Evolutionary conservation across 306 rosid genomes (phyloP).

Genomic region (Corylus americana): DNA sequence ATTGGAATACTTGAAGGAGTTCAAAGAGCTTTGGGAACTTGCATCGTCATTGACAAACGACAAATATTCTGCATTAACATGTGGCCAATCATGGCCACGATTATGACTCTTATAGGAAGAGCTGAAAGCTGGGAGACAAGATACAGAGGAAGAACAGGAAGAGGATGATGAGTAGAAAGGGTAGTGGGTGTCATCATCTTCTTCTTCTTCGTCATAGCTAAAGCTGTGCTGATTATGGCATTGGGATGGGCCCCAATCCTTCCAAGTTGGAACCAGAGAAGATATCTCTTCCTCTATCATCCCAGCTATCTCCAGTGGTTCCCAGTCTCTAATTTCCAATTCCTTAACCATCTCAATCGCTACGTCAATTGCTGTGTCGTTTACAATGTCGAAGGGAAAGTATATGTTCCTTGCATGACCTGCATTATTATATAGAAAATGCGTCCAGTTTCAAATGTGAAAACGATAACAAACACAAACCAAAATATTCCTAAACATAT

Average conservation of each 20-base stretch:
- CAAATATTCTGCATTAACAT: slow-evolving; percentile 36
- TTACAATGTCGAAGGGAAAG: slow-evolving; percentile 70
- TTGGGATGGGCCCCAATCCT: slow-evolving; percentile 30
- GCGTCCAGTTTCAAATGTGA: not conserved
- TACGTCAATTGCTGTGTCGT: slow-evolving; percentile 75
- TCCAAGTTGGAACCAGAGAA: slow-evolving; percentile 60
- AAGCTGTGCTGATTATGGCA: slow-evolving; percentile 53
- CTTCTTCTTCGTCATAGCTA: slow-evolving; percentile 48
- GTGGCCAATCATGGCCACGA: slow-evolving; percentile 43
- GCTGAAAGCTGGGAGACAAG: slow-evolving; percentile 44
- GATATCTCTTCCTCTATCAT: slow-evolving; percentile 78
- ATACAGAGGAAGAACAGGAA: slow-evolving; percentile 51
- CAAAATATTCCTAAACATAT: not conserved
- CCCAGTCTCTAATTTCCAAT: slow-evolving; percentile 72
- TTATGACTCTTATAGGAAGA: slow-evolving; percentile 35
- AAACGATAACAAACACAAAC: not conserved
- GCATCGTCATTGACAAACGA: slow-evolving; percentile 45
- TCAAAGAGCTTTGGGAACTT: slow-evolving; percentile 56
- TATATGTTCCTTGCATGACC: slow-evolving; percentile 60
- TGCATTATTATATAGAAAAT: slow-evolving; percentile 23
- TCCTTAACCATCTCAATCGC: slow-evolving; percentile 89
- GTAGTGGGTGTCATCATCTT: slow-evolving; percentile 35
- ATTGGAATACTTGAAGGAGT: slow-evolving; percentile 56
- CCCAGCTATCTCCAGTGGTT: slow-evolving; percentile 67
- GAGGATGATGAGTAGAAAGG: slow-evolving; percentile 59